Conservation (phyloP, 1,284 basidiomycete species). For the Fomes fomentarius region DNA sequence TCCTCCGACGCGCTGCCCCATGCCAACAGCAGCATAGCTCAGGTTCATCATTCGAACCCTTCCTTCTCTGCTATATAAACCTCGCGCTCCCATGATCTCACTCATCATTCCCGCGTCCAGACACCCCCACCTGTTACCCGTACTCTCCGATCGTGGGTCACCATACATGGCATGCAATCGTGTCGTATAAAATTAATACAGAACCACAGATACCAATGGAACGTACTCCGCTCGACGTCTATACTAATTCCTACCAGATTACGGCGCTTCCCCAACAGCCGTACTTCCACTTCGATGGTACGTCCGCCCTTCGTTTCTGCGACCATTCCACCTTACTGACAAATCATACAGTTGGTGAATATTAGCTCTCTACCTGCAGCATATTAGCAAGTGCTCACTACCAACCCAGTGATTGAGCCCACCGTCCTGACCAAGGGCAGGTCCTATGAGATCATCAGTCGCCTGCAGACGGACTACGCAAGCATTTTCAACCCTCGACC, state of each 20-base stretch:
- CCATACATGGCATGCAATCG: too few relatives aligned
- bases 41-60: neutral
- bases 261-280: constrained; percentile 7
- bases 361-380: neutral
- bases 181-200: too few relatives aligned
- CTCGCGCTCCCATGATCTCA: neutral
- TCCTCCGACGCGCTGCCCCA: too few relatives aligned
- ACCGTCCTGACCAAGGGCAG: constrained; percentile 15
- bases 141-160: too few relatives aligned
- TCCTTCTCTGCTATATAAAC: neutral
- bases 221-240: constrained; percentile 12
- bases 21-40: neutral
- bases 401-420: constrained; percentile 12
- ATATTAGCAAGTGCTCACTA: too few relatives aligned
- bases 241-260: constrained; percentile 27
- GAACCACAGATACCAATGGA: too few relatives aligned
- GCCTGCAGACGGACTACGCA: constrained; percentile 21
- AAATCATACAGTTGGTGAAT: constrained; percentile 2
- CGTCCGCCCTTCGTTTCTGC: neutral
- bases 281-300: constrained; percentile 32
- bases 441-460: constrained; percentile 26
- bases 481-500: constrained; percentile 24
- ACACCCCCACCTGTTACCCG: too few relatives aligned
- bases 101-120: too few relatives aligned
- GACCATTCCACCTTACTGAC: neutral